A percentile compares a stretch with the other conserved stretches of the same genome.
These are phyloP conservation scores for Trametes versicolor DNA, from an alignment of 1,284 basidiomycete species.

Conservation along the genomic window DNA sequence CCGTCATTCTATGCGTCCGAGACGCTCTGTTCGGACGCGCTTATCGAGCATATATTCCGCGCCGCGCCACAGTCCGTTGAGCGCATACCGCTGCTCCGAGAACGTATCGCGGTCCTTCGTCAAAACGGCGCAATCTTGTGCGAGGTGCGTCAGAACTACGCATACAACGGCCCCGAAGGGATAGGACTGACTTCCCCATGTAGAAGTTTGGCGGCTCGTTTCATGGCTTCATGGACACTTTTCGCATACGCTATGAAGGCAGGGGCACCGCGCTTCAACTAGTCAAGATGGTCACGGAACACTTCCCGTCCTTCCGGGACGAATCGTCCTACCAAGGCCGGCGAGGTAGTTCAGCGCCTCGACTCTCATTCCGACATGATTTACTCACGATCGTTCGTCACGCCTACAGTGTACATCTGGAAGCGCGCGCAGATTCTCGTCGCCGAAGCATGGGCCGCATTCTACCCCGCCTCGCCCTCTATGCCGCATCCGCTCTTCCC, in stretches of 20 bases:
- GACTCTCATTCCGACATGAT: slow-evolving; percentile 3
- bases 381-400: slow-evolving; percentile 2
- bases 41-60: slow-evolving; percentile 75
- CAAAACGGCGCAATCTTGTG: slow-evolving; percentile 76
- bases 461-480: slow-evolving; percentile 60
- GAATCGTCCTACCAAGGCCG: slow-evolving; percentile 65
- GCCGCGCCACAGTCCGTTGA: slow-evolving; percentile 66
- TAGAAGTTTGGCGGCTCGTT: slow-evolving; percentile 80
- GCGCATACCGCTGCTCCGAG: slow-evolving; percentile 68
- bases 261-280: slow-evolving; percentile 75
- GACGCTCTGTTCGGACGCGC: slow-evolving; percentile 67
- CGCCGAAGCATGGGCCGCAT: slow-evolving; percentile 86
- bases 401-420: slow-evolving; percentile 73
- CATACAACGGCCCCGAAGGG: neutral
- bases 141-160: slow-evolving; percentile 51
- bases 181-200: slow-evolving; percentile 39
- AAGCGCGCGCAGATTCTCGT: slow-evolving; percentile 88
- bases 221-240: slow-evolving; percentile 68
- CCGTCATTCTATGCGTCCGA: slow-evolving; percentile 79
- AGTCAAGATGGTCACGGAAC: slow-evolving; percentile 72
- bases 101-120: slow-evolving; percentile 78
- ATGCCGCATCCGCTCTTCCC: slow-evolving; percentile 76
- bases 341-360: slow-evolving; percentile 55
- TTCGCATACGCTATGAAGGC: slow-evolving; percentile 59
- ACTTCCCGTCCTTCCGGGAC: slow-evolving; percentile 82